Base-by-base conservation (phyloP, 306 rosid species). In the Quercus gilva region DNA sequence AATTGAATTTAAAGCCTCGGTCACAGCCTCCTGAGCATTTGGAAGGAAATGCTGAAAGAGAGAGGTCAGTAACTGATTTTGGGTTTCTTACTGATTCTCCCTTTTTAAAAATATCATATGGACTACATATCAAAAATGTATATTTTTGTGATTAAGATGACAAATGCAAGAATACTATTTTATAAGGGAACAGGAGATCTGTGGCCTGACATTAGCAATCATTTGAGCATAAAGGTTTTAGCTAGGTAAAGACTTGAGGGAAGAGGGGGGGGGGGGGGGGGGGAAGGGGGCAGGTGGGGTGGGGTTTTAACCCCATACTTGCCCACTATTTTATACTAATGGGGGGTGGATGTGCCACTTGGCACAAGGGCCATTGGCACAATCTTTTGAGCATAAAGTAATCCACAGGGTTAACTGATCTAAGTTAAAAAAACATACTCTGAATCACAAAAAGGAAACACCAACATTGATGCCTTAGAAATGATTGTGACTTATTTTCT, bases 1-100 rank as follows among this genome's bases (percentile, higher is more conserved):
- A 91, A 85, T 90, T 95, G 90, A 93, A 91, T 87, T 81, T 95
- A 79, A 93, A 88, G 87, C 97, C 98, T 74, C 92, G 94, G 61
- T 87, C 90, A 14, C 97, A 93, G 77, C 93, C 87, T 12, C 20
- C 75, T 52, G 92, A 95, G 74, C 86, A 86, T 17, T 63, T 56
- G 78, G 96, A 91, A 21, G 92, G 78, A 80, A 86, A 74, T 64
- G 73, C 61, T 71, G 94, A 92, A 85, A 89, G 88, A 80, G 98
- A 70, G 33, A 95, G 98, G 99, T 96, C 73, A 45, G 91, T 84
- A 64, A 69, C 25, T 74, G 69, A 45, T 55, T 71, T 43, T 55
- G 35, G 55, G 67, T 35, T 81, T 74, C 84, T 80, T 6, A 59
- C 45, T 53, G 19, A 6, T 77, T 79, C 55, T 74, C 64, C 55